Base-by-base conservation (phyloP, 352 stramenopile genomes). In the Labyrinthula sp. region DNA sequence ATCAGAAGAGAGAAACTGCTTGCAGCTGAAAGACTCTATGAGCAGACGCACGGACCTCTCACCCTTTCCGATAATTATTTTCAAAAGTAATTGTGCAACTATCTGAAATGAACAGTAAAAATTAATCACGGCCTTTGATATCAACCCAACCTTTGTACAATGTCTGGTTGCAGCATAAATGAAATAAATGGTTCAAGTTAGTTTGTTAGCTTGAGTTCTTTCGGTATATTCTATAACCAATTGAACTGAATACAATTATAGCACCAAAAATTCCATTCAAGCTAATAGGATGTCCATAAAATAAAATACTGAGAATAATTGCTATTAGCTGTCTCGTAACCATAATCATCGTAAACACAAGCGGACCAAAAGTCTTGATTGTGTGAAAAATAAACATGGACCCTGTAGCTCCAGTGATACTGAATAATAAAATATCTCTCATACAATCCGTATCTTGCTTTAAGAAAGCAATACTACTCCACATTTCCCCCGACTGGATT, bases 311-410 rank as follows among this genome's bases (percentile, higher is more conserved):
- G 33, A 52, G 28, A 21, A 52, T 25, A 25, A 52, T 52, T 5
- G 18, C 28, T 0, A 46, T 38, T 1, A 97, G 95, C 69, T 99
- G 97, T 60, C 90, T 72, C 45, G 89, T 97, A 1, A 89, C 97
- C 27, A 89, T 99, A 54, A 99, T 93, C 25, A 89, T 99, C 26
- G 86, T 95, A 62, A 61, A 49, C 9, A 61, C 55, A 27, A 99
- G 73, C 30, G 89, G 82, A 62, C 89, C 89, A 66, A 96, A 96
- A 59, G 89, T 75, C 54, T 88, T 77, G 60, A 97, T 92, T 17
- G 88, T 95, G 57, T 92, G 95, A 76, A 95, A 95, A 69, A 97
- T 95, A 65, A 96, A 96, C 66, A 91, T 93, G 65, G 96, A 87
- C 18, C 89, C 89, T 36, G 94, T 63, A 22, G 86, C 85, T 45